phyloP scores from a whole-genome alignment of 1,284 basidiomycete genomes.

The Melampsora larici-populina region DNA sequence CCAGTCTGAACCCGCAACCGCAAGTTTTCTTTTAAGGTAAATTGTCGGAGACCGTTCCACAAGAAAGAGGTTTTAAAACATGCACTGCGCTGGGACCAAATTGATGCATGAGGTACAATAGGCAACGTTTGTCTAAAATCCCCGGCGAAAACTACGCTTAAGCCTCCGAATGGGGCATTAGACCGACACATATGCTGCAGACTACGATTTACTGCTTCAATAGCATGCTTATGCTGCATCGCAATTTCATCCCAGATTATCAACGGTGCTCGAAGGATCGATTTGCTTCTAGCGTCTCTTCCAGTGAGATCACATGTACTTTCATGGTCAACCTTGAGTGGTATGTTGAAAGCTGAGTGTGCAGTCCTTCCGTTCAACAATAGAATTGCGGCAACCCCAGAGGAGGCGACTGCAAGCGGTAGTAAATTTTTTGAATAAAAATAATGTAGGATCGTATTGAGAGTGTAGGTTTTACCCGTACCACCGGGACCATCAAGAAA shows the following conservation, averaged over 20 bases:
- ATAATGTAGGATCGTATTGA: background rate
- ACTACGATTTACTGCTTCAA: background rate
- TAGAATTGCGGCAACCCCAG: background rate
- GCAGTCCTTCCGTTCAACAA: background rate
- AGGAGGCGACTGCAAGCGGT: background rate
- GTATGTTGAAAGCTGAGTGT: background rate
- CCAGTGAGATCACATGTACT: background rate
- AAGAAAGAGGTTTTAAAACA: background rate
- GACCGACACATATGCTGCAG: background rate
- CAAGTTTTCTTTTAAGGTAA: too few relatives aligned
- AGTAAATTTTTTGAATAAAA: background rate
- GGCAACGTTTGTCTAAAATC: too few relatives aligned
- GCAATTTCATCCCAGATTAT: slow-evolving; percentile 15
- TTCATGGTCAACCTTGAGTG: background rate
- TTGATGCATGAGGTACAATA: background rate
- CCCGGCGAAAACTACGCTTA: background rate
- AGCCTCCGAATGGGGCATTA: slow-evolving; percentile 6
- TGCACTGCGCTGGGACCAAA: background rate
- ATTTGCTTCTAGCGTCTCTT: background rate
- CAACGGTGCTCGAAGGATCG: background rate
- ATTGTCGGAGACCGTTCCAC: background rate
- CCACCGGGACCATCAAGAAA: too few relatives aligned
- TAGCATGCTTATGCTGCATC: background rate
- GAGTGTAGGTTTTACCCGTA: too few relatives aligned
- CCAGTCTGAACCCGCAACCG: too few relatives aligned